These are phyloP conservation scores for Penicillium frequentans DNA, from an alignment of 2,329 filamentous ascomycete species.

Conservation along the genomic window DNA sequence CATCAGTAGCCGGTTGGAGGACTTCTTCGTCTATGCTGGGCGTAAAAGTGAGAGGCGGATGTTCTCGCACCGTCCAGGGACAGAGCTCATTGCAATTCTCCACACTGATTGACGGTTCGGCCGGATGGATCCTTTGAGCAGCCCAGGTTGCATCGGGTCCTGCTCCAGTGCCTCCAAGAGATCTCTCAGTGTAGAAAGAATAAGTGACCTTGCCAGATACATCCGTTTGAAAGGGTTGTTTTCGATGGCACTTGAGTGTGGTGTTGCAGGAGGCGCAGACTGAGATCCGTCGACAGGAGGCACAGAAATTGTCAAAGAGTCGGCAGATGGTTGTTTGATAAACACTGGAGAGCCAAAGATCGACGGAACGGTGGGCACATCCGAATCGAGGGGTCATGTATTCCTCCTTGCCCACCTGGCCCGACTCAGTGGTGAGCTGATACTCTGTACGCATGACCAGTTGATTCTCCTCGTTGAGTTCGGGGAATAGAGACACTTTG, in stretches of 20 bases:
- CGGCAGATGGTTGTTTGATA: constrained; percentile 39
- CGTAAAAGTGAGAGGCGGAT: constrained; percentile 33
- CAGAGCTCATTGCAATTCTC: constrained; percentile 41
- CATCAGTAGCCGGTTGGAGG: constrained; percentile 32
- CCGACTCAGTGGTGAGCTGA: constrained; percentile 32
- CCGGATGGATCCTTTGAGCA: constrained; percentile 39
- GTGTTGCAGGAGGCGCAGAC: constrained; percentile 38
- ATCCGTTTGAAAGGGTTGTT: constrained; percentile 29
- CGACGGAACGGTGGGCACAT: constrained; percentile 41
- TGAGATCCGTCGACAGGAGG: constrained; percentile 37
- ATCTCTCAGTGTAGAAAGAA: constrained; percentile 37
- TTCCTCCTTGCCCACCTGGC: constrained; percentile 39
- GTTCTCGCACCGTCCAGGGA: constrained; percentile 41
- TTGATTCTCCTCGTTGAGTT: constrained; percentile 32
- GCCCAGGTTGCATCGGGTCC: constrained; percentile 35
- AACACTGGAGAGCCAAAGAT: constrained; percentile 41
- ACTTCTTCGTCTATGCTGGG: constrained; percentile 36
- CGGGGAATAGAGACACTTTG: constrained; percentile 36
- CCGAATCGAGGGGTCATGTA: constrained; percentile 42
- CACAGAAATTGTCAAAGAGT: constrained; percentile 33
- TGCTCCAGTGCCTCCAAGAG: constrained; percentile 29
- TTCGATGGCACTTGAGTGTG: constrained; percentile 34
- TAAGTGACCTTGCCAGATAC: constrained; percentile 31
- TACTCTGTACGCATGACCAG: constrained; percentile 40
- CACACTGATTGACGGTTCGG: constrained; percentile 32